Conservation (phyloP, 106 monocot genomes). For the Chionographis japonica region DNA sequence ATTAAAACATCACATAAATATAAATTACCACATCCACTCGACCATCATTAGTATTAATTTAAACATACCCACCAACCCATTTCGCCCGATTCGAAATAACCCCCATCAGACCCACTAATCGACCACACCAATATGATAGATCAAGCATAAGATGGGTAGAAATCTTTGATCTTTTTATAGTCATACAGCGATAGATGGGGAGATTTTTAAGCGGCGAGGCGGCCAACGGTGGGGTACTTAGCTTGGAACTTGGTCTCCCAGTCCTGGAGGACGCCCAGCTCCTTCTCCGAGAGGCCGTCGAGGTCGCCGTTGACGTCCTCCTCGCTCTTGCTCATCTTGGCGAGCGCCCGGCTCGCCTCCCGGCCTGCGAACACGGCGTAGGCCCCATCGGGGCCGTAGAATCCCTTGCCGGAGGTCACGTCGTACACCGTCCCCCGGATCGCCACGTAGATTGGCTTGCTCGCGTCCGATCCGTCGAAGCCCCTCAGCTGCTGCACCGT, state of each 20-base stretch:
- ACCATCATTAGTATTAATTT: too few species aligned
- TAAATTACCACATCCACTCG: too few species aligned
- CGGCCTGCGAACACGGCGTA: slow-evolving; percentile 88
- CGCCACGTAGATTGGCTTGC: slow-evolving; percentile 85
- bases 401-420: slow-evolving; percentile 59
- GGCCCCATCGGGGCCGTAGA: slow-evolving; percentile 89
- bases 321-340: slow-evolving; percentile 90
- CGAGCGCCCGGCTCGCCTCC: slow-evolving; percentile 83
- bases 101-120: too few species aligned
- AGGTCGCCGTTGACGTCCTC: slow-evolving; percentile 61
- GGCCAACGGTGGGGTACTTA: slow-evolving; percentile 87
- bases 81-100: too few species aligned
- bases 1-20: too few species aligned
- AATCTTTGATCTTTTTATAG: too few species aligned
- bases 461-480: slow-evolving; percentile 61
- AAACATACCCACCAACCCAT: too few species aligned
- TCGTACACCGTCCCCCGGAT: slow-evolving; percentile 72
- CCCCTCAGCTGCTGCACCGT: slow-evolving; percentile 55
- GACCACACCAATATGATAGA: too few species aligned
- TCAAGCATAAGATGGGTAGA: too few species aligned
- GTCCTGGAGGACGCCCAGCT: slow-evolving; percentile 66
- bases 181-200: background rate
- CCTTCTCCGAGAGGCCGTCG: slow-evolving; percentile 74
- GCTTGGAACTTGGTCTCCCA: slow-evolving; percentile 93
- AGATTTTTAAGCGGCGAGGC: slow-evolving; percentile 28